These are phyloP conservation scores for Ascochyta koolunga DNA, from an alignment of 2,329 filamentous ascomycete genomes.

Conservation along the genomic window DNA sequence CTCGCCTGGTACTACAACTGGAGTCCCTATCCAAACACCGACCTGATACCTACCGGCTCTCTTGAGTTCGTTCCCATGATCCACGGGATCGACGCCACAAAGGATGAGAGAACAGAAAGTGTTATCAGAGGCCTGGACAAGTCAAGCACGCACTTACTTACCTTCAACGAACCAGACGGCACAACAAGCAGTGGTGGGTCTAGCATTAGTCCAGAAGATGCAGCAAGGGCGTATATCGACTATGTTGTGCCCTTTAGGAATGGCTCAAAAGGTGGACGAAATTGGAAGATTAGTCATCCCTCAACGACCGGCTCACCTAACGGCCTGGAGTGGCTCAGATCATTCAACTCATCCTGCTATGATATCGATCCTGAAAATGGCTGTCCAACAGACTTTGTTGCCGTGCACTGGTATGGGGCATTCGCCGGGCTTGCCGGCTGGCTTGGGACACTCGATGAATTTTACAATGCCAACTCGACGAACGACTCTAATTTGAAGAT, in stretches of 20 bases:
- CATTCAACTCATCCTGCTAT: constrained; percentile 68
- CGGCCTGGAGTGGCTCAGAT: constrained; percentile 70
- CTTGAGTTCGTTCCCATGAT: constrained; percentile 84
- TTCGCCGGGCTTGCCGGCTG: constrained; percentile 71
- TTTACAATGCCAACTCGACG: constrained; percentile 57
- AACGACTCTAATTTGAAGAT: constrained; percentile 54
- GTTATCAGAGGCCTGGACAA: constrained; percentile 64
- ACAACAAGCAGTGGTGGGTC: constrained; percentile 64
- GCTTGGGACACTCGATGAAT: constrained; percentile 64
- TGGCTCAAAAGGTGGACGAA: constrained; percentile 54
- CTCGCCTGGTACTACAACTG: constrained; percentile 91
- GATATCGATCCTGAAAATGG: constrained; percentile 46
- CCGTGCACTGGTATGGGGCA: constrained; percentile 65
- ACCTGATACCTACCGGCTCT: constrained; percentile 52
- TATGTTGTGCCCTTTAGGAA: constrained; percentile 73
- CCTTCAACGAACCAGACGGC: constrained; percentile 82
- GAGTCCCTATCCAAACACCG: constrained; percentile 59
- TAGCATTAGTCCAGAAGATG: constrained; percentile 64
- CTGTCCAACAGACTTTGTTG: constrained; percentile 58
- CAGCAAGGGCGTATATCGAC: constrained; percentile 72
- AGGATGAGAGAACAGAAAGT: constrained; percentile 60
- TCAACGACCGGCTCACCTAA: constrained; percentile 67
- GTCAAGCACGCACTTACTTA: constrained; percentile 68
- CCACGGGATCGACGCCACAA: constrained; percentile 63
- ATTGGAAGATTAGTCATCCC: constrained; percentile 70